Base-by-base conservation (phyloP, 257 asterid species). In the Perilla frutescens region DNA sequence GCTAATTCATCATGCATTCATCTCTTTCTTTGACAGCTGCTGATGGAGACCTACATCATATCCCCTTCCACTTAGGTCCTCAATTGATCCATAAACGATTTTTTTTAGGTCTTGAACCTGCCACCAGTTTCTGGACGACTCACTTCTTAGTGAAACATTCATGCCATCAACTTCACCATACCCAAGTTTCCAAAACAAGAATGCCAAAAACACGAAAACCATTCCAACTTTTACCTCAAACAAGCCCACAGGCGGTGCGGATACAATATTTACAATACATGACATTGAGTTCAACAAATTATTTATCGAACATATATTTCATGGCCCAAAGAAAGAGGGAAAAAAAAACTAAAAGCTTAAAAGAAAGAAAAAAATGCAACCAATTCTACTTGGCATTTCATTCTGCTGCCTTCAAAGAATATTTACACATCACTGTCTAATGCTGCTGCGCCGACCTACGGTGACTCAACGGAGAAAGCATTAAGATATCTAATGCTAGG, bases 291-390 rank as follows among this genome's bases (percentile, higher is more conserved):
- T 74, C 85, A 73, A 85, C 90, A 82, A 60, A 71, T 90, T 90
- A 90, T 93, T 93, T 88, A 89, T 90, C 88, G 51, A 79, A 90
- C 96, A 88, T 2, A 60, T 64, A 49, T 79, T 78, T 10, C 68
- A 76, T 72, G 63, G 32, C 79, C 71, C 76, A 72, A 78, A 73
- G 43, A 15, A 31, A 71, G 74, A 71, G 61, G 48, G 37, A 71
- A 43, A 43, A 62, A 73, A 77, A 80, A 39, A 64, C 2, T 3
- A 41, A 62, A 43, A 9, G 15, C 14, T 8, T 8, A 15, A 34
- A 65, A 64, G 49, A 34, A 56, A 62, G 71, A 73, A 83, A 43
- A 66, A 78, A 54, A 71, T 72, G 76, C 74, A 78, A 71, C 78
- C 85, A 80, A 82, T 63, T 73, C 70, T 77, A 79, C 77, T 59